Percentiles rank a stretch among this genome's conserved stretches.
Evolutionary conservation across 495 filamentous ascomycete genomes (phyloP).

Genomic region (Aspergillus baeticus): DNA sequence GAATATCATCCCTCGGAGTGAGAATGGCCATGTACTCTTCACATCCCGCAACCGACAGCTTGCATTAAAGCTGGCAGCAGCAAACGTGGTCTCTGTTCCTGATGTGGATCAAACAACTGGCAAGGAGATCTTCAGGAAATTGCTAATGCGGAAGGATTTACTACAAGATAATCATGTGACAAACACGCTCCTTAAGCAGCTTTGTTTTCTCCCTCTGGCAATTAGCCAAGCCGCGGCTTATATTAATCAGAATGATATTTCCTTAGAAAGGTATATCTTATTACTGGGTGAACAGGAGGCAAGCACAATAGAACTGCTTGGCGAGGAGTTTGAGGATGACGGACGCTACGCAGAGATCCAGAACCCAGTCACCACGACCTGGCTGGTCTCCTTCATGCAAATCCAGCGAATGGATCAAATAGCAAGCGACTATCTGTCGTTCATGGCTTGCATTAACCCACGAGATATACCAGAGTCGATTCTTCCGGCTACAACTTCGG

Average conservation of each 20-base stretch:
- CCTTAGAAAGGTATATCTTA: constrained; percentile 38
- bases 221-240: background rate
- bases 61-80: background rate
- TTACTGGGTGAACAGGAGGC: constrained; percentile 41
- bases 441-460: constrained; percentile 43
- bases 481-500: too few relatives aligned
- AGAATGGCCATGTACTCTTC: constrained; percentile 1
- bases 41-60: background rate
- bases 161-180: constrained; percentile 19
- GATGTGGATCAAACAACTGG: background rate
- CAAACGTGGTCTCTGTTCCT: background rate
- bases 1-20: background rate
- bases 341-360: constrained; percentile 32
- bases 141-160: background rate
- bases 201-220: background rate
- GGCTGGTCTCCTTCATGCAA: constrained; percentile 52
- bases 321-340: constrained; percentile 48
- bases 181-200: constrained; percentile 18
- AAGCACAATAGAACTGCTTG: constrained; percentile 40
- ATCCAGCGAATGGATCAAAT: constrained; percentile 29
- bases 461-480: constrained; percentile 17
- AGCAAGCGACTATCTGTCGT: constrained; percentile 37
- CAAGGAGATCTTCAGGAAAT: background rate
- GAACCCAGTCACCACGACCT: constrained; percentile 55
- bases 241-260: background rate